Conservation (phyloP, 2,329 filamentous ascomycete species). For the Davidsoniella australis region DNA sequence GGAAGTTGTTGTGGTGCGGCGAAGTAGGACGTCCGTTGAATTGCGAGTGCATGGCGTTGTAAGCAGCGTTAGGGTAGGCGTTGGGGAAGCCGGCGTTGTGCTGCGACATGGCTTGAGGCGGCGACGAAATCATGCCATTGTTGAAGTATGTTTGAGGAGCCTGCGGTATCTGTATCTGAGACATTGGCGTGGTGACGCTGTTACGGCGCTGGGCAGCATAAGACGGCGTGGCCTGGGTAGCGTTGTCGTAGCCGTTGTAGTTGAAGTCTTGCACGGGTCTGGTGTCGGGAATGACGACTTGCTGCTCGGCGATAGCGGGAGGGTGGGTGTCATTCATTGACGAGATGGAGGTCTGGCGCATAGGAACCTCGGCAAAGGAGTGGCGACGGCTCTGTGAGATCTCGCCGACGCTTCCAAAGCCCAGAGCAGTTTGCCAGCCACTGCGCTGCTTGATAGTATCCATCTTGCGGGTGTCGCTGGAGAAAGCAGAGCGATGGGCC, state of each 20-base stretch:
- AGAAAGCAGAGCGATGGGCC: slow-evolving; percentile 30
- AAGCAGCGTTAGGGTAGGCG: slow-evolving; percentile 14
- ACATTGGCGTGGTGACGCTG: neutral
- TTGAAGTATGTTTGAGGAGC: slow-evolving; percentile 7
- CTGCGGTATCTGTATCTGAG: neutral
- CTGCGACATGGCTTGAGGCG: slow-evolving; percentile 7
- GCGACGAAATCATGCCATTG: slow-evolving; percentile 5
- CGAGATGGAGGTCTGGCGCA: slow-evolving; percentile 45
- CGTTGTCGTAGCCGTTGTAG: slow-evolving; percentile 5
- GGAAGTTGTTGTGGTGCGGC: slow-evolving; percentile 45
- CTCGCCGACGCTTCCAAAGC: slow-evolving; percentile 43
- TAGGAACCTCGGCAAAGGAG: slow-evolving; percentile 57
- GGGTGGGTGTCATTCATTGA: slow-evolving; percentile 24
- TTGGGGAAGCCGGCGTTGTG: slow-evolving; percentile 16
- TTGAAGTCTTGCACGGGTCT: slow-evolving; percentile 8
- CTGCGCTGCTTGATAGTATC: slow-evolving; percentile 46
- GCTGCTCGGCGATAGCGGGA: slow-evolving; percentile 1
- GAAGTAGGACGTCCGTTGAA: slow-evolving; percentile 27
- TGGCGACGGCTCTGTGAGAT: slow-evolving; percentile 60
- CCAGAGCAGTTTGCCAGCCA: slow-evolving; percentile 56
- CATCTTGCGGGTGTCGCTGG: slow-evolving; percentile 42
- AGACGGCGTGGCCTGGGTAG: neutral
- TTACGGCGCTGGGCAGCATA: neutral
- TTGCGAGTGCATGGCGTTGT: slow-evolving; percentile 7
- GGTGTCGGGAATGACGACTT: slow-evolving; percentile 1